Evolutionary conservation across 345 rosid species (phyloP).

Genomic region (Gynandropsis gynandra): DNA sequence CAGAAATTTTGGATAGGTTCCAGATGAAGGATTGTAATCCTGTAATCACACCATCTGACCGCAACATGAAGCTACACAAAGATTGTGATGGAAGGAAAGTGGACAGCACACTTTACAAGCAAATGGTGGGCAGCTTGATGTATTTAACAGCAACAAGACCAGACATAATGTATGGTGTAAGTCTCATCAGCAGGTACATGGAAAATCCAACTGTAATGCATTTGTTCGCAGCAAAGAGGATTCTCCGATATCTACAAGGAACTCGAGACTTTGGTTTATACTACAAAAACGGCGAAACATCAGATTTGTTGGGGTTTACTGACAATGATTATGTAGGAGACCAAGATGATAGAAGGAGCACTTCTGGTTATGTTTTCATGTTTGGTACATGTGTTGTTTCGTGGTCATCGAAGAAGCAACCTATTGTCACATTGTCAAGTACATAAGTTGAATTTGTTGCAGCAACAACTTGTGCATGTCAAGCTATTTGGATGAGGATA

Average conservation of each 20-base stretch:
- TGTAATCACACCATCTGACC: neutral
- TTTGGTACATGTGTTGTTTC: neutral
- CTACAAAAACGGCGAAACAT: no score
- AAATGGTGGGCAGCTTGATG: neutral
- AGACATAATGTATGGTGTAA: no score
- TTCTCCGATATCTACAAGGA: no score
- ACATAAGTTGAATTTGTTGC: neutral
- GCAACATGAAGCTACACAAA: conserved; percentile 2
- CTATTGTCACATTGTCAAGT: neutral
- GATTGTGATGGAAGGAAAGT: neutral
- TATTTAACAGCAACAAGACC: neutral
- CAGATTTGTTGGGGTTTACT: no score
- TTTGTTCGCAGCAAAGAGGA: no score
- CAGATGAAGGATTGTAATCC: neutral
- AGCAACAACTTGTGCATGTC: neutral
- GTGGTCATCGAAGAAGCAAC: neutral
- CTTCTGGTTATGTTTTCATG: neutral
- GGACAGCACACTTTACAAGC: neutral
- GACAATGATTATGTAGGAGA: neutral
- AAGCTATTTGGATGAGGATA: neutral
- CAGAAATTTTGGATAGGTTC: no score
- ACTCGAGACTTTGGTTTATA: no score
- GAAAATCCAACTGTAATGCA: no score
- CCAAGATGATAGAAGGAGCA: neutral
- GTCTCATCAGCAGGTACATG: no score